These are phyloP conservation scores for Peronospora farinosa DNA, from an alignment of 352 stramenopile genomes.

Conservation along the genomic window DNA sequence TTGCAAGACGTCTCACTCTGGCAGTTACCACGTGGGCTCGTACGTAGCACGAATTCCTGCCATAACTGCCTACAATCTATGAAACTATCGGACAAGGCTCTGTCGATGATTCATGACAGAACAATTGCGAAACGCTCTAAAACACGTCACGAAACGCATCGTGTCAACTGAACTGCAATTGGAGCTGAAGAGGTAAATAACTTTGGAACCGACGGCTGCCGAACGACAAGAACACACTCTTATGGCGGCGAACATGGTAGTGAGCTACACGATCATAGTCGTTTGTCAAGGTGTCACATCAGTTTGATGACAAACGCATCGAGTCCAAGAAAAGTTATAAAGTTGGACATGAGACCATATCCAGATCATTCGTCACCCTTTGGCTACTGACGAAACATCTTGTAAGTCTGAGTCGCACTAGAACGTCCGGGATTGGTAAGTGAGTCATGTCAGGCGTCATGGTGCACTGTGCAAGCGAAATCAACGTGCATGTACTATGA, in stretches of 20 bases:
- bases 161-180: background rate
- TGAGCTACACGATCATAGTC: background rate
- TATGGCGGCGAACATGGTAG: background rate
- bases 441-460: constrained; percentile 7
- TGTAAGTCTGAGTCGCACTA: constrained; percentile 4
- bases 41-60: background rate
- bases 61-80: background rate
- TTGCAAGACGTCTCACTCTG: constrained; percentile 1
- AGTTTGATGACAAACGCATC: background rate
- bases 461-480: constrained; percentile 7
- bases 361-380: constrained; percentile 2
- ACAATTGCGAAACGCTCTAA: background rate
- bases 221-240: too few species aligned
- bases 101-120: background rate
- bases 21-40: background rate
- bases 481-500: background rate
- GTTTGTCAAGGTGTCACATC: constrained; percentile 15
- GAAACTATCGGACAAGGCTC: background rate
- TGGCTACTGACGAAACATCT: constrained; percentile 8
- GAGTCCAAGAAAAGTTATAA: constrained; percentile 1
- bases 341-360: background rate
- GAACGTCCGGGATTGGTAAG: constrained; percentile 23
- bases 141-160: background rate
- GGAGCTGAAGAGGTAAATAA: background rate
- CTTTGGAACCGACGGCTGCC: background rate